Percentiles rank a stretch among this genome's conserved stretches.
Evolutionary conservation across 2,329 filamentous ascomycete genomes (phyloP).

Genomic region (Sordariomycetes sp.): DNA sequence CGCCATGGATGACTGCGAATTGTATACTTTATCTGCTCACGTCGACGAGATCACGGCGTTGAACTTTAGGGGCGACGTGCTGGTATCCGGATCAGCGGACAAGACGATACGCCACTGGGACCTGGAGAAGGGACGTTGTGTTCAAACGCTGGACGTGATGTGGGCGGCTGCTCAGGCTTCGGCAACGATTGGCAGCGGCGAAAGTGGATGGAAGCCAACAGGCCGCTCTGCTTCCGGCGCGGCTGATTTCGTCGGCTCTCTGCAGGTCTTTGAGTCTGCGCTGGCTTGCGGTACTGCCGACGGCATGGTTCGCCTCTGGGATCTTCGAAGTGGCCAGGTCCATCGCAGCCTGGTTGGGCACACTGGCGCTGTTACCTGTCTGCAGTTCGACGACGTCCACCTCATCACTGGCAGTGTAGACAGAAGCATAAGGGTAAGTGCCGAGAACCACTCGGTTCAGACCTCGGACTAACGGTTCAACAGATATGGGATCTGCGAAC

Average conservation of each 20-base stretch:
- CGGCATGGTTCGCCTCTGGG: conserved; percentile 94
- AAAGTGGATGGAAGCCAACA: conserved; percentile 64
- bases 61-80: conserved; percentile 78
- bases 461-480: conserved; percentile 12
- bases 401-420: conserved; percentile 89
- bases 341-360: conserved; percentile 92
- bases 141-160: conserved; percentile 94
- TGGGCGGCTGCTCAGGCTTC: conserved; percentile 93
- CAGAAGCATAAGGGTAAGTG: conserved; percentile 82
- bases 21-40: conserved; percentile 85
- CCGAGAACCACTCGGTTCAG: not conserved
- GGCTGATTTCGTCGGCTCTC: conserved; percentile 86
- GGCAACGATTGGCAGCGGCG: conserved; percentile 49
- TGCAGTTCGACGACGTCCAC: conserved; percentile 95
- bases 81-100: conserved; percentile 93
- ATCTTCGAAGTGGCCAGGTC: conserved; percentile 93
- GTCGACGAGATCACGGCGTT: conserved; percentile 91
- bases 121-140: conserved; percentile 89
- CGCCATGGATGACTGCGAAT: conserved; percentile 79
- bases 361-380: conserved; percentile 83
- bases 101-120: conserved; percentile 98
- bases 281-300: conserved; percentile 94
- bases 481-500: conserved; percentile 98
- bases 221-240: conserved; percentile 51
- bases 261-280: conserved; percentile 94